Evolutionary conservation across 371 early-diverging fungal genomes (phyloP).

Genomic region (Lichtheimia corymbifera): DNA sequence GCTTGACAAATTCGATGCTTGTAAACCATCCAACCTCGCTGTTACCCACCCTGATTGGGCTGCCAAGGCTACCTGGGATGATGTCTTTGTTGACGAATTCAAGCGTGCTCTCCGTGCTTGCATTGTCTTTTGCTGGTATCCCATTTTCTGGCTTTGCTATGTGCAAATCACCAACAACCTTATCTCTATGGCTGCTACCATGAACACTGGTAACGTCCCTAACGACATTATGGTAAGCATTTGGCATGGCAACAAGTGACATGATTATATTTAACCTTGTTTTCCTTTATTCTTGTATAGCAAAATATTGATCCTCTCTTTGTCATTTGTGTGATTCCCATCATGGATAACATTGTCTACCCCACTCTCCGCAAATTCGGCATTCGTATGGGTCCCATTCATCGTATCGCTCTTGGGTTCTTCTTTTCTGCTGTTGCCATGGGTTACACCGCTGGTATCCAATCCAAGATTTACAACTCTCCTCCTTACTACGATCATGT

Average conservation of each 20-base stretch:
- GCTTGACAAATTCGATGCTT: constrained; percentile 32
- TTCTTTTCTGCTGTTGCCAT: constrained; percentile 64
- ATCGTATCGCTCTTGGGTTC: constrained; percentile 76
- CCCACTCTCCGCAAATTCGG: constrained; percentile 66
- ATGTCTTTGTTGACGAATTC: constrained; percentile 75
- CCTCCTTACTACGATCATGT: constrained; percentile 33
- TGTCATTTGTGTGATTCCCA: constrained; percentile 70
- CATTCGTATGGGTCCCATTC: constrained; percentile 65
- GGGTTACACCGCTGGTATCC: constrained; percentile 72
- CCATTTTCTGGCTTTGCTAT: constrained; percentile 81
- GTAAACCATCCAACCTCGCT: constrained; percentile 39
- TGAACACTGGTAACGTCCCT: constrained; percentile 54
- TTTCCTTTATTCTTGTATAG: constrained; percentile 58
- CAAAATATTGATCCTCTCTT: constrained; percentile 66
- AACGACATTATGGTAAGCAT: constrained; percentile 33
- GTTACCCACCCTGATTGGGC: constrained; percentile 33
- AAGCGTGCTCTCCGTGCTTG: constrained; percentile 65
- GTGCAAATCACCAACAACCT: constrained; percentile 76
- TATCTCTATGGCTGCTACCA: constrained; percentile 63
- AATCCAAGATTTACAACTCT: constrained; percentile 63
- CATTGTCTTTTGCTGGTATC: constrained; percentile 72
- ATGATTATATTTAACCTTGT: constrained; percentile 45
- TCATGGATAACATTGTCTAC: constrained; percentile 70
- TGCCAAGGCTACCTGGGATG: constrained; percentile 59
- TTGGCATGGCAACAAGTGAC: constrained; percentile 17